These are phyloP conservation scores for Amylostereum chailletii DNA, from an alignment of 1,284 basidiomycete genomes.

Conservation along the genomic window DNA sequence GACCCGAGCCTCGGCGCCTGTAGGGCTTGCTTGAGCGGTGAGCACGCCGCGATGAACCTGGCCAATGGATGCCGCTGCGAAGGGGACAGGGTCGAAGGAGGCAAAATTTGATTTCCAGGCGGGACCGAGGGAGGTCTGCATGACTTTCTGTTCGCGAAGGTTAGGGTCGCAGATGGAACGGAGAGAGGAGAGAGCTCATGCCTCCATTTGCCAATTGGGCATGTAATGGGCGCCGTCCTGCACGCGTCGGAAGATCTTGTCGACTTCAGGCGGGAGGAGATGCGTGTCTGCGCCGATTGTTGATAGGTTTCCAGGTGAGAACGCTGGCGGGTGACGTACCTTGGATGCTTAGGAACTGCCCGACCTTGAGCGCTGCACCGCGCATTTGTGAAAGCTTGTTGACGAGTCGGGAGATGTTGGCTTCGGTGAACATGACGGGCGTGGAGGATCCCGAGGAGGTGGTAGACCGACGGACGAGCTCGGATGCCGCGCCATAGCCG, in stretches of 20 bases:
- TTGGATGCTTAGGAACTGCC: conserved; percentile 98
- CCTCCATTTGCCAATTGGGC: conserved; percentile 98
- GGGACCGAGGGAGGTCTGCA: conserved; percentile 66
- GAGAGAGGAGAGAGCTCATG: conserved; percentile 18
- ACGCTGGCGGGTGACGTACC: conserved; percentile 34
- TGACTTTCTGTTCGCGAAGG: conserved; percentile 53
- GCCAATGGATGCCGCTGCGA: conserved; percentile 95
- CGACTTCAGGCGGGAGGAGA: conserved; percentile 82
- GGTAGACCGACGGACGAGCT: conserved; percentile 23
- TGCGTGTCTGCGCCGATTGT: conserved; percentile 53
- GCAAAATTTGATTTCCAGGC: conserved; percentile 71
- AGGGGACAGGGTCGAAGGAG: conserved; percentile 79
- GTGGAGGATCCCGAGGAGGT: conserved; percentile 17
- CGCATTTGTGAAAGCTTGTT: conserved; percentile 92
- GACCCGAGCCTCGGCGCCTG: conserved; percentile 49
- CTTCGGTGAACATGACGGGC: conserved; percentile 79
- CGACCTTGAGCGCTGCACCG: conserved; percentile 93
- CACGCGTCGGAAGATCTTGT: conserved; percentile 83
- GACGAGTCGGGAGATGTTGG: conserved; percentile 85
- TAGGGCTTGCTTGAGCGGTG: conserved; percentile 36
- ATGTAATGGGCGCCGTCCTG: conserved; percentile 98
- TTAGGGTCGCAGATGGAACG: background rate
- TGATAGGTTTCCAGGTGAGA: background rate
- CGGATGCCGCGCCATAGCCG: conserved; percentile 60
- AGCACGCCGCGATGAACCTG: conserved; percentile 87